Evolutionary conservation across 768 basidiomycete species (phyloP), one percentile per base, ranked within the genome.

Genomic region (Suillus paluster): DNA sequence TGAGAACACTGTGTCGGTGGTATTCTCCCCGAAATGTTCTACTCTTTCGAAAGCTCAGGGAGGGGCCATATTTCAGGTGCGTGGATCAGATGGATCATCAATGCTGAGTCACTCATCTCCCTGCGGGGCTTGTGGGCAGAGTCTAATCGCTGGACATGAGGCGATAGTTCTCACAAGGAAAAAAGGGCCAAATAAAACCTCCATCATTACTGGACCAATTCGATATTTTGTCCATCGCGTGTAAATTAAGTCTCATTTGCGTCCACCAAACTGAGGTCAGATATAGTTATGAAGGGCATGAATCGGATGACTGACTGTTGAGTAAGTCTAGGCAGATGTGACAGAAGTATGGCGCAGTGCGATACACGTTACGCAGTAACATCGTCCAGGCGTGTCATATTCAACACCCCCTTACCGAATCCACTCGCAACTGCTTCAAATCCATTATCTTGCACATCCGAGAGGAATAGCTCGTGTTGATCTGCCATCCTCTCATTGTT

Each of bases 401-500:
- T 79, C 66, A 93, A 69, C 46, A 89, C 77, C 14, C 90, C 91
- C 59, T 86, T 80, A 17, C 88, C 83, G 68, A 90, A 94, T 14
- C 86, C 91, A 21, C 81, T 74, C 7, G 91, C 90, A 25, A 94
- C 81, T 14, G 88, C 87, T 63, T 81, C 80, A 68, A 93, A 93
- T 2, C 92, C 91, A 55, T 77, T 74, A 57, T 85, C 86, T 69
- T 85, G 84, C 39, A 93, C 92, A 65, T 94, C 90, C 4, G 86
- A 82, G 36, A 92, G 73, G 78, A 94, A 94, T 15, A 92, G 68
- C 21, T 92, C 91, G 66, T 94, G 92, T 64, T 94, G 89, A 69
- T 91, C 88, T 12, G 89, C 92, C 60, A 96, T 77, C 62, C 86
- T 81, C 66, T 91, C 92, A 65, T 98, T 98, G 70, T 92, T 93